A percentile compares a stretch with the other conserved stretches of the same genome.
phyloP scores from a whole-genome alignment of 2,329 filamentous ascomycete species.

The Coccinonectria pachysandricola region DNA sequence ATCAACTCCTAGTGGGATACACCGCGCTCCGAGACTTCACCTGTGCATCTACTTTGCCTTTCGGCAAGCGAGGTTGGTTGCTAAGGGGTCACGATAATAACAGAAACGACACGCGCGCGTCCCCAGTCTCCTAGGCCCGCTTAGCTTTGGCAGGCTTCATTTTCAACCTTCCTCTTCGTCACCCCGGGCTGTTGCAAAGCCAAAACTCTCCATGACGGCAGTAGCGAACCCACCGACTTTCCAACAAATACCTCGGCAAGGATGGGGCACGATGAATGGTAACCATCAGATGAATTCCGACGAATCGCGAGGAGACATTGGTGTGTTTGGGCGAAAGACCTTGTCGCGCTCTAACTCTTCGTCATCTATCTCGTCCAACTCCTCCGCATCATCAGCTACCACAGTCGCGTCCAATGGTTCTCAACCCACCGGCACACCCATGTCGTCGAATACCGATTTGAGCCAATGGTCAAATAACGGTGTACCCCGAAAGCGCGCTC shows the following conservation, averaged over 20 bases:
- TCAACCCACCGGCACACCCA: conserved; percentile 50
- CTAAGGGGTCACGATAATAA: no score
- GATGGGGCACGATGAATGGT: conserved; percentile 52
- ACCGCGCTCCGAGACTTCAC: conserved; percentile 2
- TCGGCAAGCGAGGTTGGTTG: no score
- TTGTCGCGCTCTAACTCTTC: conserved; percentile 84
- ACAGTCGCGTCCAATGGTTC: conserved; percentile 53
- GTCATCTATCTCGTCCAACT: conserved; percentile 80
- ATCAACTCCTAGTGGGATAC: conserved; percentile 5
- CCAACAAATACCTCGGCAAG: conserved; percentile 51
- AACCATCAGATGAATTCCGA: conserved; percentile 66
- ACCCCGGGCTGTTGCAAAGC: conserved; percentile 11
- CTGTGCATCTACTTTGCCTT: no score
- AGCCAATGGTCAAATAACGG: conserved; percentile 40
- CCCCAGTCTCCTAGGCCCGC: conserved; percentile 9
- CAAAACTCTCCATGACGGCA: conserved; percentile 49
- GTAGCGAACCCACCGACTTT: conserved; percentile 57
- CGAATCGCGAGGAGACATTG: conserved; percentile 55
- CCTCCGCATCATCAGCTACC: conserved; percentile 51
- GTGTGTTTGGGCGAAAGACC: conserved; percentile 80
- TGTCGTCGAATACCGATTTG: conserved; percentile 35
- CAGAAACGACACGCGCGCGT: conserved; percentile 13
- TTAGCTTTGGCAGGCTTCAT: conserved; percentile 11
- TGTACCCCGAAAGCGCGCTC: conserved; percentile 40
- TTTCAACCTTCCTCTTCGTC: conserved; percentile 12